These are phyloP conservation scores for Huntiella savannae DNA, from an alignment of 2,329 filamentous ascomycete genomes.

Conservation along the genomic window DNA sequence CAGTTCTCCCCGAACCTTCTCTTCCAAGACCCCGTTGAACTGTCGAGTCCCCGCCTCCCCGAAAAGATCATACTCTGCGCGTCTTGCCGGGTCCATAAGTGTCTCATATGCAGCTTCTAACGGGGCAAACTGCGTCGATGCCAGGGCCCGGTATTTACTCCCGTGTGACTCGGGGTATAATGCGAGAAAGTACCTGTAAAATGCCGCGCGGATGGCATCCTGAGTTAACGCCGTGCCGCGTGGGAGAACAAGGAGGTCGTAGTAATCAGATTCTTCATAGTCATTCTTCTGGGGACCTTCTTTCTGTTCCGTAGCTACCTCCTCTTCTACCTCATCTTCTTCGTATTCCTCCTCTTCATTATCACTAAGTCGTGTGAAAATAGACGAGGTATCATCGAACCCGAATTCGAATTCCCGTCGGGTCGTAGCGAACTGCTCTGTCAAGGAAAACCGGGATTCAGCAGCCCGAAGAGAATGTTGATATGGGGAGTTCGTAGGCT, in stretches of 20 bases:
- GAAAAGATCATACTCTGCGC: conserved; percentile 23
- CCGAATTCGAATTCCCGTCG: conserved; percentile 27
- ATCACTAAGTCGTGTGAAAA: conserved; percentile 19
- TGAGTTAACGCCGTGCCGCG: conserved; percentile 16
- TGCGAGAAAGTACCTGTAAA: conserved; percentile 25
- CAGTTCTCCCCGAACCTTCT: conserved; percentile 9
- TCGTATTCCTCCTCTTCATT: conserved; percentile 7
- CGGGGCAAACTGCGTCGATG: conserved; percentile 22
- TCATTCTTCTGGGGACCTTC: conserved; percentile 7
- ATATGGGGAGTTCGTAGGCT: conserved; percentile 13
- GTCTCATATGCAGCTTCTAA: conserved; percentile 28
- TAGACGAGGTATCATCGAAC: conserved; percentile 28
- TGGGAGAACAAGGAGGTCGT: conserved; percentile 27
- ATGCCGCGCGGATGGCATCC: conserved; percentile 24
- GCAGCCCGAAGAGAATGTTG: conserved; percentile 17
- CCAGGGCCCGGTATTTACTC: conserved; percentile 20
- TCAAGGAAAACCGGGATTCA: conserved; percentile 27
- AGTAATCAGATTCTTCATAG: conserved; percentile 19
- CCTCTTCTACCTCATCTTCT: conserved; percentile 11
- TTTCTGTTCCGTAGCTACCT: background rate
- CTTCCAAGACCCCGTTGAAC: conserved; percentile 13
- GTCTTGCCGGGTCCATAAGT: conserved; percentile 24
- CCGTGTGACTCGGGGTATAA: conserved; percentile 27
- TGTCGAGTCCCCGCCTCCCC: conserved; percentile 11
- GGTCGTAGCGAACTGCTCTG: conserved; percentile 29